A percentile compares a stretch with the other conserved stretches of the same genome.
phyloP scores from a whole-genome alignment of 1,139 yeast genomes.

The Candida tunisiensis region DNA sequence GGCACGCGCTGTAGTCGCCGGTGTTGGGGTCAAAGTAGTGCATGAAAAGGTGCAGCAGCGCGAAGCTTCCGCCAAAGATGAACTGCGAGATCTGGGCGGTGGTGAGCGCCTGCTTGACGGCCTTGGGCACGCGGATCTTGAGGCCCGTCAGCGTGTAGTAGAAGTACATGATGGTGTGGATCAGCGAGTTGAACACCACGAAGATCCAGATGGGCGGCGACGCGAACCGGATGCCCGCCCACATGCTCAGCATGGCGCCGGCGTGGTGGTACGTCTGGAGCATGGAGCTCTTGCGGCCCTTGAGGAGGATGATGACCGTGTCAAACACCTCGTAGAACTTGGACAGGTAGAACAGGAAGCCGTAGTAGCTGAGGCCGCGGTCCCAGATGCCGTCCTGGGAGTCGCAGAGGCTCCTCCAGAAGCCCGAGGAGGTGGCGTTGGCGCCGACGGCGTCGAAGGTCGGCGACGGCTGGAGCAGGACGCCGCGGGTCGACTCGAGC shows the following conservation, averaged over 20 bases:
- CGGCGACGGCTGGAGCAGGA: conserved; percentile 6
- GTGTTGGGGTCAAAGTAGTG: conserved; percentile 36
- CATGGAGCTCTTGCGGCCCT: conserved; percentile 53
- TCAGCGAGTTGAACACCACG: conserved; percentile 63
- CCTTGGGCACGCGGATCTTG: conserved; percentile 39
- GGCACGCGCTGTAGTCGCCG: conserved; percentile 33
- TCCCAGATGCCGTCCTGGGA: conserved; percentile 42
- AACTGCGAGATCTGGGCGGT: conserved; percentile 59
- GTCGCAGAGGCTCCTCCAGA: conserved; percentile 53
- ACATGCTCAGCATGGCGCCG: conserved; percentile 74
- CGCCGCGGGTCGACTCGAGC: conserved; percentile 5
- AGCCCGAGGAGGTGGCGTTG: conserved; percentile 9
- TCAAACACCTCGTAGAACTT: conserved; percentile 63
- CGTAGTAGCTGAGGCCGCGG: conserved; percentile 39
- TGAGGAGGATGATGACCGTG: conserved; percentile 47
- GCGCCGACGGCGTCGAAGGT: conserved; percentile 13
- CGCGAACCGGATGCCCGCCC: conserved; percentile 59
- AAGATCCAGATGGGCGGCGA: conserved; percentile 74
- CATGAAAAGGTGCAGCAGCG: conserved; percentile 44
- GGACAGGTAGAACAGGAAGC: conserved; percentile 54
- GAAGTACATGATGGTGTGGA: conserved; percentile 62
- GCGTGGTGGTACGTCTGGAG: conserved; percentile 68
- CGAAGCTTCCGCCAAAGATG: conserved; percentile 53
- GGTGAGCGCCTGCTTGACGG: conserved; percentile 44
- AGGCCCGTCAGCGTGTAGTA: conserved; percentile 52